Percentiles rank a stretch among this genome's conserved stretches.
phyloP scores from a whole-genome alignment of 2,329 filamentous ascomycete genomes.

The Trichoderma gracile region DNA sequence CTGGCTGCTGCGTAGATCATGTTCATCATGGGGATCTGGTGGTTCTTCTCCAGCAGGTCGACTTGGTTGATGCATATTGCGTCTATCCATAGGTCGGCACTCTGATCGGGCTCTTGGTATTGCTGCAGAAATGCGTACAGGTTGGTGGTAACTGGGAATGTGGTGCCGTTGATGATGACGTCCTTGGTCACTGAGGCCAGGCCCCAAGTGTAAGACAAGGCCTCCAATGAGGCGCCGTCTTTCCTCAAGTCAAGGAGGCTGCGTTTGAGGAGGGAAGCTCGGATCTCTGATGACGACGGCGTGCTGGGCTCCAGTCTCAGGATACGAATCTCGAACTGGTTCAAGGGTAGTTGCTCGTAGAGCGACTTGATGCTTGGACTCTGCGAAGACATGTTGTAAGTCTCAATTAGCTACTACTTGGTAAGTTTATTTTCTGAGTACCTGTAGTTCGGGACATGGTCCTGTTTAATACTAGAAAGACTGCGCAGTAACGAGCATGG shows the following conservation, averaged over 20 bases:
- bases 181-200: neutral
- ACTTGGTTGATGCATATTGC: conserved; percentile 10
- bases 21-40: conserved; percentile 15
- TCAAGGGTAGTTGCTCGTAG: neutral
- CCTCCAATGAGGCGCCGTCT: neutral
- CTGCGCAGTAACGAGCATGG: too few species aligned
- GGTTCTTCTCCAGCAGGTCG: conserved; percentile 1
- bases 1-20: conserved; percentile 1
- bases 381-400: neutral
- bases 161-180: neutral
- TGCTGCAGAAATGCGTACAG: conserved; percentile 5
- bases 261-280: conserved; percentile 1
- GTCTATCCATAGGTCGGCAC: conserved; percentile 7
- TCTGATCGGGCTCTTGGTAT: neutral
- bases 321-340: neutral
- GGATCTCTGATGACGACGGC: neutral
- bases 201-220: conserved; percentile 17
- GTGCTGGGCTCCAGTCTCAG: neutral
- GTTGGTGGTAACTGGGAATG: conserved; percentile 2
- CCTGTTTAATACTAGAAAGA: too few species aligned
- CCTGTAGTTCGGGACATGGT: too few species aligned
- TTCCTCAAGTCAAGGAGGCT: neutral
- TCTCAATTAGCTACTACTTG: neutral
- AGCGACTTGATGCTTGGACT: neutral
- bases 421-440: neutral